Evolutionary conservation across 2,329 filamentous ascomycete species (phyloP), one percentile per base, ranked within the genome.

Genomic region (Aspergillus sp.): DNA sequence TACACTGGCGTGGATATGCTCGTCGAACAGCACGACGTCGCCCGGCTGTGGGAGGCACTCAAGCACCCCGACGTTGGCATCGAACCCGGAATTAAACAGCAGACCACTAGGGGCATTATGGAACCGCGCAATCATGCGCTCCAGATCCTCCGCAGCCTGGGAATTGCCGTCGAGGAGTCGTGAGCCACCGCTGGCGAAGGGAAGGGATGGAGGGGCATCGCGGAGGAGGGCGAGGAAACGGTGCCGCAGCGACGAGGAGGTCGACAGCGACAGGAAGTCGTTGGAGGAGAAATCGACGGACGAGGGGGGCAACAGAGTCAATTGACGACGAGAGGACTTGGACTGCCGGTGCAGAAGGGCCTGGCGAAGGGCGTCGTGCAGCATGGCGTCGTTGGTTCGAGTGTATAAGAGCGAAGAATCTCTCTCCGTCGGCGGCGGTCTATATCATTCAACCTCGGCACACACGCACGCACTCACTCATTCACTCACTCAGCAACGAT

Each of bases 1-100:
- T 1, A 83, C 79, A 54, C 84, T 89, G 0, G 87, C 87, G 55
- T 91, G 87, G 9, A 91, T 81, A 30, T 85, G 71, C 60, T 85
- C 84, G 57, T 91, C 87, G 54, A 86, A 84, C 0, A 93, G 61
- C 26, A 93, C 73, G 1, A 76, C 56, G 60, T 86, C 83, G 0
- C 75, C 79, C 0, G 67, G 69, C 51, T 81, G 80, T 1, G 82
- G 80, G 1, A 82, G 69, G 46, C 75, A 79, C 2, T 74, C 68
- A n/a, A 85, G 76, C 1, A 85, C 68, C 0, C 80, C 82, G 0
- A 78, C 72, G 55, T 86, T 86, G 10, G 82, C 83, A 52, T 85
- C 82, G 47, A 78, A 83, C 0, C 81, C 83, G 0, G 82, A 84
- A 50, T 80, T 80, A 55, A 82, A 78, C 0, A 87, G 62, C 0